Base-by-base conservation (phyloP, 2,329 filamentous ascomycete genomes). In the Colletotrichum tropicale region DNA sequence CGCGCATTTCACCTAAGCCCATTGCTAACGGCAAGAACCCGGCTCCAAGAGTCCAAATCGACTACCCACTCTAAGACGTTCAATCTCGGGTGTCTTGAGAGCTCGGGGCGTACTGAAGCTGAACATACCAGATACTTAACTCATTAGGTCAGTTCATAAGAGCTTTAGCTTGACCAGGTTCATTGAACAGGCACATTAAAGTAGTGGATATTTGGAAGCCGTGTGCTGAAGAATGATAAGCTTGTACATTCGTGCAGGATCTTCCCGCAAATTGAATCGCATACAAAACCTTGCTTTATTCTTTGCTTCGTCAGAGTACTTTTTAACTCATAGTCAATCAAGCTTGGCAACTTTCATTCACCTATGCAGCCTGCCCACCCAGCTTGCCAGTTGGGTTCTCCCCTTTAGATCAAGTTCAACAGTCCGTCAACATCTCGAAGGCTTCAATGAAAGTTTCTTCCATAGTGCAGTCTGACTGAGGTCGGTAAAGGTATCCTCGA, bases 281-380 rank as follows among this genome's bases (percentile, higher is more conserved):
- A 43, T n/a, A 0, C 0, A n/a, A n/a, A 12, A n/a, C 2, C 18
- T 43, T n/a, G 18, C 18, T 43, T n/a, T n/a, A n/a, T 6, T n/a
- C 38, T 3, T 6, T n/a, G 9, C 9, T n/a, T n/a, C 18, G 38
- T n/a, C 38, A 48, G 9, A 48, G 4, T 48, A 1, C 7, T 48
- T 0, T 9, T 38, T 0, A 9, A 2, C 8, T 10, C 5, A 43
- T 3, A 4, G 5, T n/a, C 38, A 43, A 43, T 43, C 18, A 43
- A 43, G 38, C 38, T 0, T 6, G 5, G 8, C 16, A 43, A 8
- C 5, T 18, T 43, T 43, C 36, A 43, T 18, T 43, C 8, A 38
- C 16, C 36, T 38, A 38, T 38, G 2, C 2, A 38, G 36, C 16
- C 8, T 38, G 36, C 36, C 8, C 1, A 43, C 5, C 16, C 16